These are phyloP conservation scores for Xylaria palmicola DNA, from an alignment of 495 filamentous ascomycete species.

Conservation along the genomic window DNA sequence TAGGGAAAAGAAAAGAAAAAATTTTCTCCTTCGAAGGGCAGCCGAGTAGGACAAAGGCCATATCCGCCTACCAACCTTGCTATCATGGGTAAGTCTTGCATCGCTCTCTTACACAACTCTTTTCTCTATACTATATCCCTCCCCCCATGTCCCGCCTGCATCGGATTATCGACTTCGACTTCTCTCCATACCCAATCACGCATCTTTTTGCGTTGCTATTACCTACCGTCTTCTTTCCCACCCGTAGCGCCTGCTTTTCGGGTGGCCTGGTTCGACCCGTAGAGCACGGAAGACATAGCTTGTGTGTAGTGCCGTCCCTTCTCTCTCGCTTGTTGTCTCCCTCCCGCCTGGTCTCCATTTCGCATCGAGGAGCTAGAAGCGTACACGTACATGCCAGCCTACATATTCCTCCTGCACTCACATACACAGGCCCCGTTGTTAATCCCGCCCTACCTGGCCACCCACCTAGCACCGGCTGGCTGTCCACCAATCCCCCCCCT, in stretches of 20 bases:
- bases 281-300: background rate
- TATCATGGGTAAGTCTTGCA: conserved; percentile 20
- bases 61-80: conserved; percentile 7
- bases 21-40: conserved; percentile 8
- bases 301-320: conserved; percentile 13
- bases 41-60: conserved; percentile 17
- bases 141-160: background rate
- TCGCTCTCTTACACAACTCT: conserved; percentile 3
- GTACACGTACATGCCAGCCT: conserved; percentile 21
- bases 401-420: conserved; percentile 28
- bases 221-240: background rate
- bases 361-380: conserved; percentile 13
- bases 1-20: conserved; percentile 19
- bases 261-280: background rate
- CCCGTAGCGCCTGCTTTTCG: background rate
- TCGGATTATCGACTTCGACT: conserved; percentile 9
- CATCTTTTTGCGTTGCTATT: conserved; percentile 1
- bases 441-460: conserved; percentile 17
- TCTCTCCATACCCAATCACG: background rate
- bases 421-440: conserved; percentile 17
- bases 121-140: background rate
- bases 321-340: conserved; percentile 14
- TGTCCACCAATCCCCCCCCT: conserved; percentile 24
- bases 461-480: conserved; percentile 15
- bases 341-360: conserved; percentile 6